Conservation (phyloP, 768 basidiomycete species). For the Mycena venus region DNA sequence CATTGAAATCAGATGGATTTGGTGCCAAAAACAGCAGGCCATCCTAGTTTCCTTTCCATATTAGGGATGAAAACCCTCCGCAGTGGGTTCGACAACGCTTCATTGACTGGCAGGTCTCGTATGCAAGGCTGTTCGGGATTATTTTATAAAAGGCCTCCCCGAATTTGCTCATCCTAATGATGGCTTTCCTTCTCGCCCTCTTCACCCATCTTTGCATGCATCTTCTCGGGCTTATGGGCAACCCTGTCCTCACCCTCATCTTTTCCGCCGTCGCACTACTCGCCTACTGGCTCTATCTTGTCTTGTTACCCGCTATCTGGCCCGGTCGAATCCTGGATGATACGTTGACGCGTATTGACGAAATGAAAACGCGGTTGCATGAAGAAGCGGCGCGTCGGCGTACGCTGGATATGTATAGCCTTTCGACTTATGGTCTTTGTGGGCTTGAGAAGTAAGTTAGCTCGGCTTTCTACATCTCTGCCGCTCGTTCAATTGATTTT, state of each 20-base stretch:
- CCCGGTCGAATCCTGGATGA: slow-evolving; percentile 5
- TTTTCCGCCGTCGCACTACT: background rate
- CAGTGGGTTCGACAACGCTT: background rate
- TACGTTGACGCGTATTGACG: background rate
- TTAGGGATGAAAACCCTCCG: background rate
- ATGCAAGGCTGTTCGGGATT: background rate
- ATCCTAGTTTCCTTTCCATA: slow-evolving; percentile 1
- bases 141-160: background rate
- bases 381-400: too few species aligned
- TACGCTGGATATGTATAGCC: too few species aligned
- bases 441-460: background rate
- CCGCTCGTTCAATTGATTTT: background rate
- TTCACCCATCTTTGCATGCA: background rate
- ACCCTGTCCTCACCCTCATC: too few species aligned
- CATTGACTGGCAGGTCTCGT: background rate
- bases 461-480: background rate
- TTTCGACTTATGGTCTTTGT: background rate
- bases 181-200: background rate
- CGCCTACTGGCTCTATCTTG: slow-evolving; percentile 3
- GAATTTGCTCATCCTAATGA: background rate
- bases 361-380: too few species aligned
- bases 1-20: background rate
- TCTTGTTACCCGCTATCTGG: slow-evolving; percentile 1
- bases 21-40: too few species aligned
- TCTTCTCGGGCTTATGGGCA: slow-evolving; percentile 9